Conservation (phyloP, 805 yeast species). For the Grigorovia humatica region DNA sequence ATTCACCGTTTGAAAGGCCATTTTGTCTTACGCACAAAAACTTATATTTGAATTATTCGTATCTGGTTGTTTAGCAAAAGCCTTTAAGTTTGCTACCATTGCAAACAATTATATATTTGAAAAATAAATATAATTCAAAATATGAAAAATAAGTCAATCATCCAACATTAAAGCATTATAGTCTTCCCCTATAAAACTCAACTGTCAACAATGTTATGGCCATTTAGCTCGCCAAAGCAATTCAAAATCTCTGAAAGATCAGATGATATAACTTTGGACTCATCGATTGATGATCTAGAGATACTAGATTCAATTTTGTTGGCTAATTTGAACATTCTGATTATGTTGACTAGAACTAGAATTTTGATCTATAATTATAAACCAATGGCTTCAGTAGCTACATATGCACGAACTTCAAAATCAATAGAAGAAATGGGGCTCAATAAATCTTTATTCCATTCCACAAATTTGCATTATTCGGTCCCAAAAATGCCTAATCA, state of each 20-base stretch:
- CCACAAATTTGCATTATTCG: conserved; percentile 9
- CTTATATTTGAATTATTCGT: no score
- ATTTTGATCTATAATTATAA: conserved; percentile 25
- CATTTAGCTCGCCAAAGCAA: conserved; percentile 22
- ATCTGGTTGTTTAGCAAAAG: no score
- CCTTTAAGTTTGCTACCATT: no score
- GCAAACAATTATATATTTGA: no score
- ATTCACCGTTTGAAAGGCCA: no score
- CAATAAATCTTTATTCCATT: conserved; percentile 14
- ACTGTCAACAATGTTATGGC: conserved; percentile 20
- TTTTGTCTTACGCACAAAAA: no score
- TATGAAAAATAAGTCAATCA: no score
- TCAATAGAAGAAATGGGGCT: conserved; percentile 25
- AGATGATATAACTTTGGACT: conserved; percentile 2
- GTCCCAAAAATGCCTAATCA: neutral
- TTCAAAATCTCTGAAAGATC: conserved; percentile 11
- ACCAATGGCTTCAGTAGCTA: conserved; percentile 26
- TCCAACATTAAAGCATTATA: neutral
- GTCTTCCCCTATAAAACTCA: neutral
- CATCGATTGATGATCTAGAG: conserved; percentile 10
- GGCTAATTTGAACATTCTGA: conserved; percentile 19
- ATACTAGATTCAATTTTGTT: conserved; percentile 18
- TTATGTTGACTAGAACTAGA: conserved; percentile 22
- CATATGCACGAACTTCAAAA: conserved; percentile 20
- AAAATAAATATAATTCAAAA: no score